These are phyloP conservation scores for Suillus subalutaceus DNA, from an alignment of 768 basidiomycete genomes.

Conservation along the genomic window DNA sequence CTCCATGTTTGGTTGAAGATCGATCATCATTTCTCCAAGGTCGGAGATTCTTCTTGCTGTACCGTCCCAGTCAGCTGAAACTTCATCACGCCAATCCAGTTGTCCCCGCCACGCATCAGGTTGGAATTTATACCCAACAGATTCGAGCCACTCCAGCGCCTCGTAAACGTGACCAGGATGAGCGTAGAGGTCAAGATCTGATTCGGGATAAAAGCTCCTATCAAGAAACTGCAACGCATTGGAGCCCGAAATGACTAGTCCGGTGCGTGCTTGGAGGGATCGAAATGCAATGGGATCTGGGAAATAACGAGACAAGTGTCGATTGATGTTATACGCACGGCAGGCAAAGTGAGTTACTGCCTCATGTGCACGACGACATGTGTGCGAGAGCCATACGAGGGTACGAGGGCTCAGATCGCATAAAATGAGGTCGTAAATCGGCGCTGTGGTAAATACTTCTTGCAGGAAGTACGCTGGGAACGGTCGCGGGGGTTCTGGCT, in stretches of 20 bases:
- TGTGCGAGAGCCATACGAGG: slow-evolving; percentile 26
- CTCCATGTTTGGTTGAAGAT: background rate
- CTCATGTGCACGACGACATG: slow-evolving; percentile 22
- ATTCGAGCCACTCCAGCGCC: slow-evolving; percentile 35
- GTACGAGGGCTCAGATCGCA: slow-evolving; percentile 25
- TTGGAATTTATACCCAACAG: slow-evolving; percentile 34
- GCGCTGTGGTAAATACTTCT: slow-evolving; percentile 19
- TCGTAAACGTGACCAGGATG: slow-evolving; percentile 33
- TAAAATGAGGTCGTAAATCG: slow-evolving; percentile 26
- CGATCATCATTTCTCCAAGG: background rate
- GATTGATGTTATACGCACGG: slow-evolving; percentile 39
- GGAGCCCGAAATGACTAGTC: slow-evolving; percentile 55
- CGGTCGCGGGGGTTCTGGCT: background rate
- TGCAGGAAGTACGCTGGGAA: background rate
- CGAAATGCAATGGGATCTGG: slow-evolving; percentile 42
- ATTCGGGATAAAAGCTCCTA: slow-evolving; percentile 42
- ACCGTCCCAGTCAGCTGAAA: slow-evolving; percentile 22
- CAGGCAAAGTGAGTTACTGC: slow-evolving; percentile 24
- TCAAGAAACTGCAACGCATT: slow-evolving; percentile 56
- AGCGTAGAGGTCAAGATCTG: slow-evolving; percentile 57
- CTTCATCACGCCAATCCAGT: slow-evolving; percentile 17
- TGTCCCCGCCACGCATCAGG: slow-evolving; percentile 12
- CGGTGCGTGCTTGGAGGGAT: slow-evolving; percentile 43
- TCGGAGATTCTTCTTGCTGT: slow-evolving; percentile 11
- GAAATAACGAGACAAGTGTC: slow-evolving; percentile 41